Base-by-base conservation (phyloP, 2,329 filamentous ascomycete species). In the Scolecobasidium constrictum region DNA sequence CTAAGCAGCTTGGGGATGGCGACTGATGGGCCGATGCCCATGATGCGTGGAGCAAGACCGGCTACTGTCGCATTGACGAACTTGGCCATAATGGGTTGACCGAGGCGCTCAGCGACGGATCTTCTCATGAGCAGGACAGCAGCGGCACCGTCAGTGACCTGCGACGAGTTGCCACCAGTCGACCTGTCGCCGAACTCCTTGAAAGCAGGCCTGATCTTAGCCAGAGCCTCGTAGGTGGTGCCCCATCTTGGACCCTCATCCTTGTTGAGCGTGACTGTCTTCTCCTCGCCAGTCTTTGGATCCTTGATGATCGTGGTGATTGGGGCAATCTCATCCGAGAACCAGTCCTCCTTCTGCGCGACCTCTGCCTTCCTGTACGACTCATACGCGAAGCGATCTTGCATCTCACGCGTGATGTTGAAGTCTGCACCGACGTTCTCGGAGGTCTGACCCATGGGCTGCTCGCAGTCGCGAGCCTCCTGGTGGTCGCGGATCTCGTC, bases 371-470 rank as follows among this genome's bases (percentile, higher is more conserved):
- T 76, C 50, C 80, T 76, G 71, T 87, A 98, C 36, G 81, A 87
- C 68, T 93, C 86, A 7, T 83, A 83, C 0, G 92, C 86, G 61
- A 80, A 96, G 51, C 73, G 69, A 64, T 98, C 92, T 67, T 96
- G 85, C 59, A 68, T 66, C 58, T 88, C 79, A 47, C 92, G 77
- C 2, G 77, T 67, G 59, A 98, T 81, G 58, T 82, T 77, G 63
- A 96, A 96, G 66, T 96, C 92, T 38, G 78, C 78, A 53, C 82
- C 86, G 20, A 98, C 87, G 59, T 96, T 96, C 71, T 98, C 92
- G 46, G 83, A 90, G 3, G 92, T 98, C 77, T 94, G 93, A 17
- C 92, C 92, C 92, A 98, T 98, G 51, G 90, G 84, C 72, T 87
- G 77, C 77, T 90, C 77, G 72, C 87, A 92, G 67, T 96, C 90